Evolutionary conservation across 2,329 filamentous ascomycete genomes (phyloP), one percentile per base, ranked within the genome.

Genomic region (Leptographium wingfieldii): DNA sequence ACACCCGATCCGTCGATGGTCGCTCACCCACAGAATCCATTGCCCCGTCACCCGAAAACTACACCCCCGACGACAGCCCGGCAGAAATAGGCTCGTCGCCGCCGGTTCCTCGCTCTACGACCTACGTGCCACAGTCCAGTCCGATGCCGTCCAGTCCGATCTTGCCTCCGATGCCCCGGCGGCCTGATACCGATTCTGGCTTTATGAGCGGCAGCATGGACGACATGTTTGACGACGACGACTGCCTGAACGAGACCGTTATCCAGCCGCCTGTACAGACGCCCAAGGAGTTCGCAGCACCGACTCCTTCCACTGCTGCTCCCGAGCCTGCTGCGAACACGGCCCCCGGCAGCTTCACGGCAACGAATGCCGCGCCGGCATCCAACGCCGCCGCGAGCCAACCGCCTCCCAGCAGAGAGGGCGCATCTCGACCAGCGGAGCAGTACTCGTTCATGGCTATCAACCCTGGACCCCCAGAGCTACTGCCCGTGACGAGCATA

Each of bases 31-130:
- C 69, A 3, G 80, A 82, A 27, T 82, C 80, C 14, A 65, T 74
- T 43, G 78, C 72, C 0, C 77, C 74, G 16, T 82, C 80, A 1
- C 80, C 80, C 5, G 73, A 76, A 40, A 78, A 75, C 9, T 77
- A 76, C 63, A 74, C 73, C 48, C 80, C 82, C 58, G 81, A 78
- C 58, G 78, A 87, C 60, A 95, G 90, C 58, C 87, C 90, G 4
- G 84, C 84, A 56, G 88, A 90, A 59, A 90, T 97, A 66, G 88
- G 88, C 1, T 97, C 94, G 0, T 97, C 92, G 3, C 92, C 92
- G 16, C 94, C 94, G 1, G 79, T 95, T 1, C 84, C 91, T 63
- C 80, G 83, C 64, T 80, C 80, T 46, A 76, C 78, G 35, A 72
- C 77, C 52, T 84, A 77, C 65, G 53, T 65, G 4, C 74, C 79